Evolutionary conservation across 768 basidiomycete species (phyloP), one percentile per base, ranked within the genome.

Genomic region (Tulasnella sp.): DNA sequence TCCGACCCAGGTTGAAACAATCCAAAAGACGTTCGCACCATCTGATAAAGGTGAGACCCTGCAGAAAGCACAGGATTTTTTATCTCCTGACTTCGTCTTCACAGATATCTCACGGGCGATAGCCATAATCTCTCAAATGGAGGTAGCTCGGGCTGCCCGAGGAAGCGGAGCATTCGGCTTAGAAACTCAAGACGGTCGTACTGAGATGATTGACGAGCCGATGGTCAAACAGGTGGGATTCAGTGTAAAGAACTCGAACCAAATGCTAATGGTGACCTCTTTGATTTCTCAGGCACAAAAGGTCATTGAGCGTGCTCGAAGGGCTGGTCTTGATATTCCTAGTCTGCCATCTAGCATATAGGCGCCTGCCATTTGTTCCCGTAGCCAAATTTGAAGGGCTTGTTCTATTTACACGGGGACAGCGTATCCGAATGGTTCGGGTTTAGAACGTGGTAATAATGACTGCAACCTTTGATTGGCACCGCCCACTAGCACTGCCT

Each of bases 161-260:
- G 62, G 63, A 5, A 64, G 64, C 19, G 88, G 88, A 3, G 92
- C 91, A 2, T 80, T 86, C 43, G 89, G 88, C 0, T 73, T 92
- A 24, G 83, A 85, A 49, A 68, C 76, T 42, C 73, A 74, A 21
- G 77, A 74, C 44, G 76, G 76, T 2, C 83, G 81, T 50, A 63
- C 48, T 47, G 82, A 85, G 67, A 93, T 94, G 91, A 85, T 94
- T 34, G 91, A 95, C 69, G 86, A 86, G 7, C 91, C 91, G 0
- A 90, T 95, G 85, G 74, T 94, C 44, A 86, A 88, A 69, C 88
- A 88, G 78, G 84, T 80, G 60, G 60, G 71, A 49, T 44, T 56
- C 43, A 63, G 10, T 17, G 29, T 29, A 24, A 21, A 30, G 4
- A 24, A 26, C 43, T 23, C 21, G 24, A 19, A 42, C 24, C 4